Conservation (phyloP, 2,329 filamentous ascomycete species). For the Sporothrix dimorphospora region DNA sequence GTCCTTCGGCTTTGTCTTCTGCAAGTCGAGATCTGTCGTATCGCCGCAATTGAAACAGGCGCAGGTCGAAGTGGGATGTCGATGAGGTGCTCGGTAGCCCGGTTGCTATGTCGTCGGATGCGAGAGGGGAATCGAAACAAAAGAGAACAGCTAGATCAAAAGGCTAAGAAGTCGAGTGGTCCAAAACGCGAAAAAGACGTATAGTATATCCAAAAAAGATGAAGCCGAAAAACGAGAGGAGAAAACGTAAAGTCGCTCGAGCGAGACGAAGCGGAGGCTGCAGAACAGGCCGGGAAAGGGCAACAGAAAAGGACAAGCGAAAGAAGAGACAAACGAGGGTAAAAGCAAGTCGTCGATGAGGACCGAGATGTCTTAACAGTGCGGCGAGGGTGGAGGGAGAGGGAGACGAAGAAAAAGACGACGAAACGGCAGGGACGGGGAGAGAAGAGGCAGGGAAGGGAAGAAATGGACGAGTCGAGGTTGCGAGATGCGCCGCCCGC, state of each 20-base stretch:
- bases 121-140: neutral
- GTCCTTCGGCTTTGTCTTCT: neutral
- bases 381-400: neutral
- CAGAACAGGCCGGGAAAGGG: constrained; percentile 7
- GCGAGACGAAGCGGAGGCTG: neutral
- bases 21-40: neutral
- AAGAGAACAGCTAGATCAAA: neutral
- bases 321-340: neutral
- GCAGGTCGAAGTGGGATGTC: neutral
- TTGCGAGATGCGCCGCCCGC: constrained; percentile 26
- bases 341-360: neutral
- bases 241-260: neutral
- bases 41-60: neutral
- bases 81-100: neutral
- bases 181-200: neutral
- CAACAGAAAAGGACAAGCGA: neutral
- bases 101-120: neutral
- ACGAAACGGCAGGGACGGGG: neutral
- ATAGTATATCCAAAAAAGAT: neutral
- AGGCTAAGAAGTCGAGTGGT: neutral
- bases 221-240: neutral
- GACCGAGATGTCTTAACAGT: constrained; percentile 3
- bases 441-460: constrained; percentile 17
- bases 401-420: neutral
- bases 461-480: constrained; percentile 12